Evolutionary conservation across 257 asterid species (phyloP).

Genomic region (Gentiana dahurica): DNA sequence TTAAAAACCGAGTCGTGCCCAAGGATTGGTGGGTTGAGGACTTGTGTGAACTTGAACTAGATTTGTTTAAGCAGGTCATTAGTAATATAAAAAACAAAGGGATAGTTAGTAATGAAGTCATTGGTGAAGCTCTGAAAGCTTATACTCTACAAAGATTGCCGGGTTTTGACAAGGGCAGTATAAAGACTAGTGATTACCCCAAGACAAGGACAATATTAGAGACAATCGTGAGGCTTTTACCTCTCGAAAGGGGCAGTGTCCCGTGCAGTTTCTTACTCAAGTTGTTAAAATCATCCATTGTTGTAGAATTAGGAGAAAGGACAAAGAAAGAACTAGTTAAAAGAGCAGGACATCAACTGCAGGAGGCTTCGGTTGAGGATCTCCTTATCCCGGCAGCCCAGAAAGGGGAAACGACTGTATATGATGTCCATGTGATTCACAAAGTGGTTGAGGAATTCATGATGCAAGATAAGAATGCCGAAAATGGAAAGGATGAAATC

Average conservation of each 20-base stretch:
- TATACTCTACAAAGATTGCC: constrained; percentile 65
- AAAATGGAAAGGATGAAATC: constrained; percentile 37
- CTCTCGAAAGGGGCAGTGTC: constrained; percentile 59
- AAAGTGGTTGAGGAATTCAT: constrained; percentile 57
- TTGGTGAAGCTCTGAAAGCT: constrained; percentile 90
- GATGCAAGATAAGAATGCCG: constrained; percentile 39
- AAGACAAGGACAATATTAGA: constrained; percentile 51
- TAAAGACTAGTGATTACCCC: constrained; percentile 37
- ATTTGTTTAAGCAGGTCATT: constrained; percentile 55
- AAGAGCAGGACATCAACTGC: constrained; percentile 77
- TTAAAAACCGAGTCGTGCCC: constrained; percentile 57
- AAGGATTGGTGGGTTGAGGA: constrained; percentile 98
- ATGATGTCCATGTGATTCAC: constrained; percentile 45
- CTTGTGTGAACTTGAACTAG: constrained; percentile 68
- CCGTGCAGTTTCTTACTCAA: constrained; percentile 82
- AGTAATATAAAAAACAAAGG: constrained; percentile 39
- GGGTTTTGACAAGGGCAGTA: constrained; percentile 47
- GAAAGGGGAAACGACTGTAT: constrained; percentile 46
- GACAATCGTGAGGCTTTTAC: constrained; percentile 61
- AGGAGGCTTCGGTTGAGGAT: constrained; percentile 79
- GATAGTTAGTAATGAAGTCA: constrained; percentile 45
- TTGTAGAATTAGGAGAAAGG: constrained; percentile 48
- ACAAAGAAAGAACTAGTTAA: constrained; percentile 46
- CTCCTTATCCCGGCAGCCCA: constrained; percentile 40
- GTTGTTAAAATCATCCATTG: constrained; percentile 63